Percentiles rank a stretch among this genome's conserved stretches.
phyloP scores from a whole-genome alignment of 305 asterid species.

The Plantago rigida region DNA sequence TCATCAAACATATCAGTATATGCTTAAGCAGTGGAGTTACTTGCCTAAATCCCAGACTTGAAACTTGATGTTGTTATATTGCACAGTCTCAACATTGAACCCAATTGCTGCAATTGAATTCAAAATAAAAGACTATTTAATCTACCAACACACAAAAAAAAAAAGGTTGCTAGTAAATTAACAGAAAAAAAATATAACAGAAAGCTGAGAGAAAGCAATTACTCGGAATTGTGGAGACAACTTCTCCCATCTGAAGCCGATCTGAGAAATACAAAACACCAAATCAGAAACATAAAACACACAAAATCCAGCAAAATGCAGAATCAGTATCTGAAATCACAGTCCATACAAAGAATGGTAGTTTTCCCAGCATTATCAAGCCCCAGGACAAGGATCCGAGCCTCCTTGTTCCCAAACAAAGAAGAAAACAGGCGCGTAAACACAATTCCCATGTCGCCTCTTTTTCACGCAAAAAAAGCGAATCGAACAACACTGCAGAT shows the following conservation, averaged over 20 bases:
- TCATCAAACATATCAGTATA: not conserved
- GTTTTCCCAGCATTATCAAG: conserved; percentile 94
- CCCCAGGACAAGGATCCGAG: conserved; percentile 86
- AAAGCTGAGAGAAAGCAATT: conserved; percentile 22
- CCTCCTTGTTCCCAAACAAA: conserved; percentile 75
- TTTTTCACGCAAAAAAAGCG: conserved; percentile 13
- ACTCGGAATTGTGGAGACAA: conserved; percentile 90
- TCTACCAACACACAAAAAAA: conserved; percentile 10
- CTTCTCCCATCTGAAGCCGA: conserved; percentile 99
- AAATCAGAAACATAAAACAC: conserved; percentile 1
- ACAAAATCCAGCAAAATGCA: not conserved
- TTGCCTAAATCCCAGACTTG: conserved; percentile 98
- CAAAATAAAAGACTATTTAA: not conserved
- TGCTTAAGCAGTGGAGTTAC: not conserved
- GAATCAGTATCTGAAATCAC: not conserved
- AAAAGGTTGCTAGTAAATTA: conserved; percentile 10
- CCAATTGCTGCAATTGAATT: conserved; percentile 76
- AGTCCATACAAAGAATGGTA: conserved; percentile 62
- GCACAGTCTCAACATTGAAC: conserved; percentile 93
- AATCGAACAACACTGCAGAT: conserved; percentile 26
- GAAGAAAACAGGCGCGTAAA: conserved; percentile 77
- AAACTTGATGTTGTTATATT: conserved; percentile 82
- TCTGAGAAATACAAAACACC: conserved; percentile 39
- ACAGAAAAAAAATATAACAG: conserved; percentile 13
- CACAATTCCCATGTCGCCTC: conserved; percentile 54